Conservation (phyloP, 208 protist genomes). For the Crithidia sp. region DNA sequence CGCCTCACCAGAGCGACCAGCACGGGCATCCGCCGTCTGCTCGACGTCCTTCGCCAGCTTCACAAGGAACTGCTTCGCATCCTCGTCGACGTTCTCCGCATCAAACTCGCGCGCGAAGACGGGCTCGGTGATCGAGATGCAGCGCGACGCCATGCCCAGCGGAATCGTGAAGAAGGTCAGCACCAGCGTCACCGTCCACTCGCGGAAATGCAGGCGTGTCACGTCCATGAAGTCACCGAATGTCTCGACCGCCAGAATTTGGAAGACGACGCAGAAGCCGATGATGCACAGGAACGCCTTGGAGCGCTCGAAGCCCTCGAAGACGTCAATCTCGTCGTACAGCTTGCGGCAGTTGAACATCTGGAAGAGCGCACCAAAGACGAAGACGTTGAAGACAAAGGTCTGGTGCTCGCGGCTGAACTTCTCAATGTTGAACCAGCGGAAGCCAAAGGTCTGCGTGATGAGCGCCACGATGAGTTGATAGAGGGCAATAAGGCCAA, state of each 20-base stretch:
- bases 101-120: conserved; percentile 36
- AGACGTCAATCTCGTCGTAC: conserved; percentile 84
- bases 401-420: conserved; percentile 58
- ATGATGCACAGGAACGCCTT: conserved; percentile 79
- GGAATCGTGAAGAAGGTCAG: conserved; percentile 46
- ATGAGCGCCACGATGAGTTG: conserved; percentile 67
- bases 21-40: conserved; percentile 1
- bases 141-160: conserved; percentile 43
- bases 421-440: conserved; percentile 44
- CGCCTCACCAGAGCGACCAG: conserved; percentile 3
- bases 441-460: conserved; percentile 41
- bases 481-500: conserved; percentile 59
- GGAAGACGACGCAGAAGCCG: conserved; percentile 74
- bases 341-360: conserved; percentile 95
- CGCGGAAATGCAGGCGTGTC: conserved; percentile 34
- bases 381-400: conserved; percentile 96
- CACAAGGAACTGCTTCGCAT: conserved; percentile 32
- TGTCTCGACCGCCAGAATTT: conserved; percentile 88
- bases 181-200: conserved; percentile 58
- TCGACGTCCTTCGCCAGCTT: conserved; percentile 13
- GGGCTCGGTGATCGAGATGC: conserved; percentile 54
- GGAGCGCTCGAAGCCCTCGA: conserved; percentile 79
- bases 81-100: conserved; percentile 43
- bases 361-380: conserved; percentile 92
- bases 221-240: conserved; percentile 91